phyloP scores from a whole-genome alignment of 306 rosid genomes.

The Cucurbita maxima region DNA sequence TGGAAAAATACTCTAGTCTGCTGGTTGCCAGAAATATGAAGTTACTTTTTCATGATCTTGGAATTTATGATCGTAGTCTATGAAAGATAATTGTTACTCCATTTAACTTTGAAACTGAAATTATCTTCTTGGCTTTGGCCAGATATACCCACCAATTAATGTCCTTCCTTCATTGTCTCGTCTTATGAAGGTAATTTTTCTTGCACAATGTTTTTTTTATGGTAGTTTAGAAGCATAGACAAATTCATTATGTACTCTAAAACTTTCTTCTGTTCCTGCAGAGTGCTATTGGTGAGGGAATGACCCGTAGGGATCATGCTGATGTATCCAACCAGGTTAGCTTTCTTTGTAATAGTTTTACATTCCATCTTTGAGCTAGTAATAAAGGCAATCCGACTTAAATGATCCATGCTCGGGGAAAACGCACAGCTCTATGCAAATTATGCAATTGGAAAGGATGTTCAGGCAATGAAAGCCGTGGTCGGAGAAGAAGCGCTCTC shows the following conservation, averaged over 20 bases:
- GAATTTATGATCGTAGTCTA: background rate
- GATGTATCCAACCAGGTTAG: constrained; percentile 98
- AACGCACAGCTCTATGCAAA: constrained; percentile 81
- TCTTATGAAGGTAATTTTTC: constrained; percentile 74
- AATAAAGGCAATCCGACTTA: constrained; percentile 9
- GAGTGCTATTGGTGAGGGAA: constrained; percentile 99
- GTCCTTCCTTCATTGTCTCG: constrained; percentile 97
- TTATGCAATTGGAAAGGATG: constrained; percentile 99
- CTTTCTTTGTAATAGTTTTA: background rate
- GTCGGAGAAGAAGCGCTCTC: constrained; percentile 99
- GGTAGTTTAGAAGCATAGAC: constrained; percentile 3
- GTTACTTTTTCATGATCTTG: background rate
- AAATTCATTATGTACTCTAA: background rate
- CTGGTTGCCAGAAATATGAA: background rate
- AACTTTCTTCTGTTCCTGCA: constrained; percentile 18
- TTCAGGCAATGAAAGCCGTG: constrained; percentile 99
- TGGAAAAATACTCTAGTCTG: background rate
- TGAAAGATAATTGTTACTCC: constrained; percentile 1
- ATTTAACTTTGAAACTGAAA: constrained; percentile 17
- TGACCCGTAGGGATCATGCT: constrained; percentile 95
- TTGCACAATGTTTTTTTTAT: background rate
- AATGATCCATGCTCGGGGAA: background rate
- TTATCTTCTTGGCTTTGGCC: constrained; percentile 21
- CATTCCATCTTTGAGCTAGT: background rate
- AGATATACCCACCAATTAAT: constrained; percentile 96